Conservation (phyloP, 768 basidiomycete genomes). For the Sporobolomyces pararoseus region DNA sequence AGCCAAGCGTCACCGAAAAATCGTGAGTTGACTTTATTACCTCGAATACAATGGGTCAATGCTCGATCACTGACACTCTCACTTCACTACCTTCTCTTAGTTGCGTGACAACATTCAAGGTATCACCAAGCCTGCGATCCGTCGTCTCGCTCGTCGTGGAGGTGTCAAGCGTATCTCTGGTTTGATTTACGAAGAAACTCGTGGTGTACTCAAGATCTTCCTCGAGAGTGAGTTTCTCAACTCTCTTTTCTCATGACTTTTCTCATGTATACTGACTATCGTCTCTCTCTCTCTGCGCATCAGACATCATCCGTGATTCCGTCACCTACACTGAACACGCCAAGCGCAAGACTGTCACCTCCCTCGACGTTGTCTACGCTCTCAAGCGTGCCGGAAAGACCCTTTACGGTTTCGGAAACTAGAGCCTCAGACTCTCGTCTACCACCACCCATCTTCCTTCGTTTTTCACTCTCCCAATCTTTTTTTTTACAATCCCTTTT, state of each 20-base stretch:
- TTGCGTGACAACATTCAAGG: constrained; percentile 53
- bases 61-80: constrained; percentile 12
- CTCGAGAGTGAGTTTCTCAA: constrained; percentile 47
- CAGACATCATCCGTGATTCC: constrained; percentile 83
- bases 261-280: not conserved
- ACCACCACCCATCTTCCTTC: not conserved
- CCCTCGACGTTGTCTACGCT: constrained; percentile 70
- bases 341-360: constrained; percentile 83
- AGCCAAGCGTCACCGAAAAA: constrained; percentile 54
- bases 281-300: constrained; percentile 44
- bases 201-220: constrained; percentile 58
- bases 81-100: constrained; percentile 15
- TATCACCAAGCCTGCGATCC: constrained; percentile 58
- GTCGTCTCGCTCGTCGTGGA: constrained; percentile 57
- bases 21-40: too few species aligned
- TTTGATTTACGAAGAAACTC: constrained; percentile 56
- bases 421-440: not conserved
- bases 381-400: constrained; percentile 60
- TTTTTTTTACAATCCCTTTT: not conserved
- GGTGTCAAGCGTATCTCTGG: constrained; percentile 58
- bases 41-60: constrained; percentile 47
- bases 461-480: not conserved
- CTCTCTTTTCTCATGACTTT: not conserved
- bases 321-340: constrained; percentile 99
- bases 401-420: constrained; percentile 81